A percentile compares a stretch with the other conserved stretches of the same genome.
Conservation (phyloP, 306 rosid genomes). For the Hippophae tibetana region DNA sequence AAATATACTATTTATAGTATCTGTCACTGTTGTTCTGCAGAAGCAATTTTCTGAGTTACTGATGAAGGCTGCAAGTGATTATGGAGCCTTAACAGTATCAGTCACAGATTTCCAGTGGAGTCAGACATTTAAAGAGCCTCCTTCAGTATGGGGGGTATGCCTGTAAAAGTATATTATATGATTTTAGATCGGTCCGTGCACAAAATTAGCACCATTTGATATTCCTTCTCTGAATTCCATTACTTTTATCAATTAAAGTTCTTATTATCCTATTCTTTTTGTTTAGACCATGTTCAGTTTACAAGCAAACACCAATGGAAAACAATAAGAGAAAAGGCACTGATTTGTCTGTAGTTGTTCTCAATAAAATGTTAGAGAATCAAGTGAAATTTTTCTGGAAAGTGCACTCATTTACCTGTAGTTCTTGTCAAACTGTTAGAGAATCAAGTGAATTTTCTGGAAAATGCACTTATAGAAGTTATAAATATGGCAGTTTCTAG, state of each 20-base stretch:
- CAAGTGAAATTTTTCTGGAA: not conserved
- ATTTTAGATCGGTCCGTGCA: not conserved
- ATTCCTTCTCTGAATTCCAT: not conserved
- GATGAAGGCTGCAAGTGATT: constrained; percentile 97
- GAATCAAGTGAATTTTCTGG: too few species aligned
- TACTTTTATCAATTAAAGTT: not conserved
- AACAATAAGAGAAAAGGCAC: not conserved
- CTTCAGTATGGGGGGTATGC: constrained; percentile 96
- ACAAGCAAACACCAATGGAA: not conserved
- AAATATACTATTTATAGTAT: constrained; percentile 16
- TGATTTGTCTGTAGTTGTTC: not conserved
- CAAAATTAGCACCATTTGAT: not conserved
- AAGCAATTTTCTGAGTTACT: constrained; percentile 89
- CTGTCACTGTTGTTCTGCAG: constrained; percentile 43
- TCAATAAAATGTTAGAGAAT: not conserved
- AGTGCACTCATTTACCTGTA: too few species aligned
- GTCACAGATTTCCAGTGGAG: constrained; percentile 98
- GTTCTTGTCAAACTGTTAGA: too few species aligned
- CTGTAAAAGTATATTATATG: constrained; percentile 19
- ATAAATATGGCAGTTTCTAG: too few species aligned
- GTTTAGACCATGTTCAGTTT: not conserved
- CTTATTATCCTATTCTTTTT: not conserved
- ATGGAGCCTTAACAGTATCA: constrained; percentile 90
- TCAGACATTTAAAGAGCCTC: constrained; percentile 91
- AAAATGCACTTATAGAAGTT: too few species aligned